These are phyloP conservation scores for Gryganskiella cystojenkinii DNA, from an alignment of 192 early-diverging fungal species.

Conservation along the genomic window DNA sequence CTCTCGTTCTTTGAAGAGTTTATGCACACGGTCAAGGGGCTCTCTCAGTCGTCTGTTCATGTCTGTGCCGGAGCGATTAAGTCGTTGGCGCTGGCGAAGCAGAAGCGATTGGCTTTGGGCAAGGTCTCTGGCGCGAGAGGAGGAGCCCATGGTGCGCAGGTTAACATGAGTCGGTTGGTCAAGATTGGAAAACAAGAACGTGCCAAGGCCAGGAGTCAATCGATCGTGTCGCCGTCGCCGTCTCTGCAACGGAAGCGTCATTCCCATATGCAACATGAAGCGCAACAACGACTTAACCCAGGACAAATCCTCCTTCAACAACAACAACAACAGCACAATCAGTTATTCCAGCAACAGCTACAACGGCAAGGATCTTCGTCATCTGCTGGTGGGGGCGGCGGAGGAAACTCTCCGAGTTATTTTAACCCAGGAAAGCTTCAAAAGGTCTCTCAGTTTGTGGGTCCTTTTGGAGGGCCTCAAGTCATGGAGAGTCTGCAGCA, in stretches of 20 bases:
- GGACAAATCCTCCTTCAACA: conserved; percentile 14
- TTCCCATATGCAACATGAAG: conserved; percentile 41
- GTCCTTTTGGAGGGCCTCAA: conserved; percentile 49
- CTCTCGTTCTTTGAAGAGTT: conserved; percentile 52
- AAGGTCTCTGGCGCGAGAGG: not conserved
- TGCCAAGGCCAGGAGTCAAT: conserved; percentile 35
- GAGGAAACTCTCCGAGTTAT: conserved; percentile 10
- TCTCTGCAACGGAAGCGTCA: conserved; percentile 32
- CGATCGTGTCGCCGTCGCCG: conserved; percentile 20
- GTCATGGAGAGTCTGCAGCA: conserved; percentile 51
- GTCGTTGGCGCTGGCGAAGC: conserved; percentile 42
- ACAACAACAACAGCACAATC: conserved; percentile 1
- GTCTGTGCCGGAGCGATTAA: conserved; percentile 50
- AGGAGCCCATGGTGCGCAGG: not conserved
- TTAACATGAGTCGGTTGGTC: conserved; percentile 40
- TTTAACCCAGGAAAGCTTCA: conserved; percentile 43
- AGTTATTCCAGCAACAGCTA: conserved; percentile 18
- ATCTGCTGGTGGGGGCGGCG: conserved; percentile 10
- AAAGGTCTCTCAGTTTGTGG: conserved; percentile 51
- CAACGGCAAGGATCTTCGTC: conserved; percentile 16
- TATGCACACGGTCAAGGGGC: conserved; percentile 52
- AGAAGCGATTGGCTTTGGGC: conserved; percentile 21
- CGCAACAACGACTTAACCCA: conserved; percentile 22
- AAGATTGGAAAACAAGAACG: conserved; percentile 49
- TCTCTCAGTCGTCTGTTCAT: conserved; percentile 40